Evolutionary conservation across 768 basidiomycete species (phyloP).

Genomic region (Trametopsis cervina): DNA sequence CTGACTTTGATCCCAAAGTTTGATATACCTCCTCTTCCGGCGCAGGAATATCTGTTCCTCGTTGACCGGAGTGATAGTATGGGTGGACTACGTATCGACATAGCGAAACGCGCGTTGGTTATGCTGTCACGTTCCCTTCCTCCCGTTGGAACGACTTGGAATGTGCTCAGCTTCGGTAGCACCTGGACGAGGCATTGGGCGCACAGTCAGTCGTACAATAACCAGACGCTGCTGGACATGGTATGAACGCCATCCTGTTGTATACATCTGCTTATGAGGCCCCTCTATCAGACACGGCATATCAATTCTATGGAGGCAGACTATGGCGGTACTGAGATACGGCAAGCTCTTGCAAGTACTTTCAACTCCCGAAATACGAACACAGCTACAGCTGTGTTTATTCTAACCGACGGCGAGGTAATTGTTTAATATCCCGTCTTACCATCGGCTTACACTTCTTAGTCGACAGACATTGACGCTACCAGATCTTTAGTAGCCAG

Average conservation of each 20-base stretch:
- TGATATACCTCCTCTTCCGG: slow-evolving; percentile 31
- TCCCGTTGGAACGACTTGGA: slow-evolving; percentile 35
- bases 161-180: slow-evolving; percentile 48
- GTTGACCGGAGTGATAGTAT: slow-evolving; percentile 57
- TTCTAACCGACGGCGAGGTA: slow-evolving; percentile 8
- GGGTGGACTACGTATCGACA: slow-evolving; percentile 32
- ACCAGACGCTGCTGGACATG: slow-evolving; percentile 18
- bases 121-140: slow-evolving; percentile 48
- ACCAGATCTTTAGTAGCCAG: slow-evolving; percentile 17
- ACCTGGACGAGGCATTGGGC: slow-evolving; percentile 27
- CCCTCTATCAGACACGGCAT: slow-evolving; percentile 2
- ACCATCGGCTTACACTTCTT: neutral
- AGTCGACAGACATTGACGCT: slow-evolving; percentile 11
- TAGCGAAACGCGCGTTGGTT: slow-evolving; percentile 39
- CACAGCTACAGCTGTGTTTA: slow-evolving; percentile 3
- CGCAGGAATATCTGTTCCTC: slow-evolving; percentile 56
- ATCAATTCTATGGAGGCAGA: slow-evolving; percentile 5
- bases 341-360: neutral
- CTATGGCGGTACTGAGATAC: slow-evolving; percentile 7
- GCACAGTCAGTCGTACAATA: slow-evolving; percentile 26
- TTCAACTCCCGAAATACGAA: neutral
- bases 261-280: neutral
- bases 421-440: neutral
- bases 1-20: slow-evolving; percentile 49
- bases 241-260: neutral